Base-by-base conservation (phyloP, 306 rosid genomes). In the Rubus idaeus region DNA sequence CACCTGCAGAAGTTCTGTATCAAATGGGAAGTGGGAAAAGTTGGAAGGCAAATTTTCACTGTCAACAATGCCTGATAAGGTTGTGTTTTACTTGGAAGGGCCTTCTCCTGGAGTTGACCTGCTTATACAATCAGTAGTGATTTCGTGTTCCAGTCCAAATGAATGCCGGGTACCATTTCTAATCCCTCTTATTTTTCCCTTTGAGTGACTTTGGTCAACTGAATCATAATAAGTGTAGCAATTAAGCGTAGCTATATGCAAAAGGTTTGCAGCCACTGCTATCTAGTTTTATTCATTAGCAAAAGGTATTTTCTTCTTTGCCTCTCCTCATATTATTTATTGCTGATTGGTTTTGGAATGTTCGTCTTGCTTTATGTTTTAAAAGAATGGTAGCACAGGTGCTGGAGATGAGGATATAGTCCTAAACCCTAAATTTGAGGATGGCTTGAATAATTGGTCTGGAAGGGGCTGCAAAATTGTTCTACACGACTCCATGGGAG, bases 401-500 rank as follows among this genome's bases (percentile, higher is more conserved):
- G 81, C 68, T 6, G 90, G 83, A 47, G 90, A 86, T 47, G 91
- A 82, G 63, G 88, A 86, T 79, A 77, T 92, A 74, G 86, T 86
- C 70, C 71, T 86, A 37, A 95, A 95, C 74, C 96, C 97, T 0
- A 71, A 23, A 73, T 95, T 95, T 81, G 93, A 95, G 63, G 90
- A 90, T 89, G 97, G 91, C 73, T 79, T 89, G 71, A 92, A 87
- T 78, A 90, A 86, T 82, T 92, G 97, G 98, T 83, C 93, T 16
- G 97, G 97, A 84, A 89, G 97, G 89, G 96, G 97, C 75, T 92
- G 98, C 88, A 89, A 95, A 87, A 85, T 95, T 83, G 89, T 75
- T 37, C 23, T 92, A 57, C 93, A 89, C 16, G 90, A 87, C 41
- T 90, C 91, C n/a, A 84, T 89, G 83, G 97, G 78, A 80, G 88